Evolutionary conservation across 148 eudicot species (phyloP).

Genomic region (Camellia japonica): DNA sequence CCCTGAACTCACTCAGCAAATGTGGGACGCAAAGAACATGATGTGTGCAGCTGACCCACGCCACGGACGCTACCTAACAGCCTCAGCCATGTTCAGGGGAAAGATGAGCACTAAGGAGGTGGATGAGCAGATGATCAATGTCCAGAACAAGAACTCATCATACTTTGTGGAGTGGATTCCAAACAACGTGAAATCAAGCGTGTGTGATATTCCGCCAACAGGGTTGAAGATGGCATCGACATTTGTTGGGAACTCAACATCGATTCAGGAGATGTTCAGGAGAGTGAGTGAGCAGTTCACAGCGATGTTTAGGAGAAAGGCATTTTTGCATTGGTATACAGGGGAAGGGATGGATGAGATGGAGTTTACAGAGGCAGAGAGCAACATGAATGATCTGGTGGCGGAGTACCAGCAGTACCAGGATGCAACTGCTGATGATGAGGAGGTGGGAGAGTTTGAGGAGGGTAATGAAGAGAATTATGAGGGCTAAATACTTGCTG

Average conservation of each 20-base stretch:
- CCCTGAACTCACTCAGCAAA: conserved; percentile 83
- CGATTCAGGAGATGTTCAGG: conserved; percentile 66
- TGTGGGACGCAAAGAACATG: conserved; percentile 94
- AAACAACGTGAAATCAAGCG: conserved; percentile 37
- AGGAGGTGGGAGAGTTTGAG: conserved; percentile 60
- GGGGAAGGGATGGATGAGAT: conserved; percentile 87
- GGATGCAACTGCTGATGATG: conserved; percentile 71
- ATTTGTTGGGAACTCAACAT: conserved; percentile 32
- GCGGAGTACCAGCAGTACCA: conserved; percentile 86
- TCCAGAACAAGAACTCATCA: conserved; percentile 85
- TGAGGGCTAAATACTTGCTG: conserved; percentile 21
- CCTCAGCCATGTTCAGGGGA: conserved; percentile 79
- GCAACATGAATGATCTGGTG: conserved; percentile 84
- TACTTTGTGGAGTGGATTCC: conserved; percentile 69
- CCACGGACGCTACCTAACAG: conserved; percentile 77
- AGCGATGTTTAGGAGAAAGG: conserved; percentile 83
- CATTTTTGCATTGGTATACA: conserved; percentile 84
- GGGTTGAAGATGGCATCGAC: conserved; percentile 37
- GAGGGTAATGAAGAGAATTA: conserved; percentile 48
- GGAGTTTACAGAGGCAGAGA: conserved; percentile 84
- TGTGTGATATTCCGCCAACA: conserved; percentile 39
- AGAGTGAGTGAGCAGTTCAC: conserved; percentile 86
- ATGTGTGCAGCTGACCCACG: conserved; percentile 90
- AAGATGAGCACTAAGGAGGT: conserved; percentile 88
- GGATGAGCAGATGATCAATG: conserved; percentile 81